phyloP scores from a whole-genome alignment of 495 filamentous ascomycete genomes.

The Lineolata rhizophorae region DNA sequence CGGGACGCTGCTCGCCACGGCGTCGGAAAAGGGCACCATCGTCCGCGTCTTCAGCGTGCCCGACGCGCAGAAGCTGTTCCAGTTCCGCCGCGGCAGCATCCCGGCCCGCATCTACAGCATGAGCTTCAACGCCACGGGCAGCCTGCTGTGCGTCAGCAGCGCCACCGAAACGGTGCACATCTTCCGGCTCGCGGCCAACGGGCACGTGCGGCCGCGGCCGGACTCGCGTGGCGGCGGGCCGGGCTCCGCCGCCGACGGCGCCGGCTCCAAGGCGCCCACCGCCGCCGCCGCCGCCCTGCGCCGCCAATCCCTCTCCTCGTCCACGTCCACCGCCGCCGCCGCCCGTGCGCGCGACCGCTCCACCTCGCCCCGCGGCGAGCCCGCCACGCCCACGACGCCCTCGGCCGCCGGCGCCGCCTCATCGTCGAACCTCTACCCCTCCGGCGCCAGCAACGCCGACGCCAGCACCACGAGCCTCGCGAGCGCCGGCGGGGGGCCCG shows the following conservation, averaged over 20 bases:
- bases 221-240: conserved; percentile 13
- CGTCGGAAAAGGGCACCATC: conserved; percentile 93
- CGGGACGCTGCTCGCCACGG: conserved; percentile 81
- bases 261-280: conserved; percentile 13
- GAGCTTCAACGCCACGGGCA: conserved; percentile 94
- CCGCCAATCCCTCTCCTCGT: no score
- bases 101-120: conserved; percentile 91
- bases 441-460: conserved; percentile 23
- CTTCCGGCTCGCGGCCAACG: conserved; percentile 63
- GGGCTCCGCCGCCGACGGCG: conserved; percentile 13
- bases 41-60: conserved; percentile 88
- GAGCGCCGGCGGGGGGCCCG: not conserved
- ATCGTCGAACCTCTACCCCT: not conserved
- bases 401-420: not conserved
- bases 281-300: no score
- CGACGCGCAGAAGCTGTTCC: conserved; percentile 71
- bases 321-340: conserved; percentile 4
- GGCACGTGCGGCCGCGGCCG: conserved; percentile 13
- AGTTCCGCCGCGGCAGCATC: conserved; percentile 86
- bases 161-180: conserved; percentile 95
- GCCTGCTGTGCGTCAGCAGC: conserved; percentile 83
- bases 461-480: conserved; percentile 4
- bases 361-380: conserved; percentile 20
- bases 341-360: conserved; percentile 19
- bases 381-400: conserved; percentile 9